Evolutionary conservation across 352 stramenopile genomes (phyloP), one percentile per base, ranked within the genome.

Genomic region (Globisporangium paroecandrum): DNA sequence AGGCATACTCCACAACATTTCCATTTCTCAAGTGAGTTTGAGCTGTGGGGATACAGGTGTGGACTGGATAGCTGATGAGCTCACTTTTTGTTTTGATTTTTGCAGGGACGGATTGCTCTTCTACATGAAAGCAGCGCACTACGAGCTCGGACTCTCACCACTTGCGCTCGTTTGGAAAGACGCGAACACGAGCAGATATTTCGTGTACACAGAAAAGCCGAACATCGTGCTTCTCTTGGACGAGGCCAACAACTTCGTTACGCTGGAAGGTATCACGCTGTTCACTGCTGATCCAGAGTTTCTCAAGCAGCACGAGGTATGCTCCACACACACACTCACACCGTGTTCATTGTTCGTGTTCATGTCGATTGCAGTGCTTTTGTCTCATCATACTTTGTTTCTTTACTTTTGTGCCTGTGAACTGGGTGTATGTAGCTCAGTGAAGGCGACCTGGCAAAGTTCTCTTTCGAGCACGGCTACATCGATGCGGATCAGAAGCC

Each of bases 91-190:
- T n/a, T 60, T 36, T 64, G 3, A 57, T 41, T 10, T 38, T 59
- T 46, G 8, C 68, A 96, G 89, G 68, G 92, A 98, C 66, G 92
- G 91, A 1, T 75, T 98, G 38, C 66, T 98, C 9, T 98, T 98
- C 60, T 91, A 91, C 74, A 83, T 93, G 75, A 97, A 97, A 68
- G 79, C 85, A 8, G 89, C 80, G 2, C 85, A 97, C 61, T 98
- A 98, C 66, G 83, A 92, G n/a, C 80, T 95, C 38, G 92, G 90
- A 1, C 72, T 97, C 6, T 93, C 91, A 10, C 89, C 92, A 2
- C 80, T 97, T 10, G 85, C 84, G 29, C 68, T 97, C n/a, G 77
- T 97, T 27, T 98, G 91, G 91, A 97, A 97, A 51, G 92, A 98
- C 68, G 71, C 75, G 12, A 74, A 75, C 38, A 96, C 89, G 25